phyloP scores from a whole-genome alignment of 2,329 filamentous ascomycete species.

The Epichloe aotearoae region DNA sequence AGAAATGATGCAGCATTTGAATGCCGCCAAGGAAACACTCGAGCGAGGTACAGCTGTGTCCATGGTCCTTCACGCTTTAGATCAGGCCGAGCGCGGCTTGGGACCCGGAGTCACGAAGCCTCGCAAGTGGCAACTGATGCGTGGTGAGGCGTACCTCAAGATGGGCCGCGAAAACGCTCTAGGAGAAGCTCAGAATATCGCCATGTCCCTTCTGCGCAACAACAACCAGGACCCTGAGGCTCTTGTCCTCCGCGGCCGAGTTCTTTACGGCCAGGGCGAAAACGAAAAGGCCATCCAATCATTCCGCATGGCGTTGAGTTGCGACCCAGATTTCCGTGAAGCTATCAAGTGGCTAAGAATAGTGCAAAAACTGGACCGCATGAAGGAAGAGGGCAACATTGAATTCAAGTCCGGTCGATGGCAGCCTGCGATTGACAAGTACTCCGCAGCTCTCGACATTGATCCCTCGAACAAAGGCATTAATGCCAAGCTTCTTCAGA shows the following conservation, averaged over 20 bases:
- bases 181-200: conserved; percentile 84
- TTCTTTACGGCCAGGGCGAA: conserved; percentile 82
- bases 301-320: conserved; percentile 77
- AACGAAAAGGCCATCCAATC: conserved; percentile 90
- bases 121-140: conserved; percentile 87
- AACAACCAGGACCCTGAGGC: conserved; percentile 93
- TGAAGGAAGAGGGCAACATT: conserved; percentile 85
- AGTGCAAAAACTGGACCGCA: conserved; percentile 82
- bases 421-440: conserved; percentile 71
- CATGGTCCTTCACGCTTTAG: conserved; percentile 83
- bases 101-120: conserved; percentile 65
- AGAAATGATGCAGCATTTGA: conserved; percentile 73
- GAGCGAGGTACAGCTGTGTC: conserved; percentile 66
- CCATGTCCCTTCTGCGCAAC: conserved; percentile 70
- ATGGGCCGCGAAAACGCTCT: conserved; percentile 83
- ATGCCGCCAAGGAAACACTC: conserved; percentile 66
- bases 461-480: conserved; percentile 83
- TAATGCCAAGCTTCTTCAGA: conserved; percentile 90
- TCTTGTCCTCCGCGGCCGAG: conserved; percentile 73
- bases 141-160: conserved; percentile 81
- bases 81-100: conserved; percentile 74
- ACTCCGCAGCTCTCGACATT: conserved; percentile 68
- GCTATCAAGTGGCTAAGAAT: conserved; percentile 80
- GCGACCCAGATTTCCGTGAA: conserved; percentile 82
- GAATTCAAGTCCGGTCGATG: conserved; percentile 80